Conservation (phyloP, 192 early-diverging fungal species). For the Coemansia sp. region DNA sequence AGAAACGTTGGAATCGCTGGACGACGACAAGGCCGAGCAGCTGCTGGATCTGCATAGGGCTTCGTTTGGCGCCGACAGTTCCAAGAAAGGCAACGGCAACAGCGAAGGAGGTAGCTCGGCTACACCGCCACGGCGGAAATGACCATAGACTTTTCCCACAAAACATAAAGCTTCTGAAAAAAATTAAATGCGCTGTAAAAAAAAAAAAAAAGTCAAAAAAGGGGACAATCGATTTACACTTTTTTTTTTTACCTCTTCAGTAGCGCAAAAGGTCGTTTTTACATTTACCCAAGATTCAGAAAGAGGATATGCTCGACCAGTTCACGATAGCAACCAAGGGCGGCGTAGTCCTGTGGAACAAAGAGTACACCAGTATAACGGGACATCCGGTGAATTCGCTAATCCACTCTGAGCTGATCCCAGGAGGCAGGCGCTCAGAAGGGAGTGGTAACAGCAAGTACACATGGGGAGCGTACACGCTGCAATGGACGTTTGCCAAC, state of each 20-base stretch:
- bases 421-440: conserved; percentile 58
- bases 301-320: conserved; percentile 75
- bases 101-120: not conserved
- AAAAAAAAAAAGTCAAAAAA: not conserved
- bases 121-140: conserved; percentile 12
- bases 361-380: conserved; percentile 62
- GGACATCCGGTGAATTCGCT: conserved; percentile 72
- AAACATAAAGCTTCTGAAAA: not conserved
- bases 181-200: not conserved
- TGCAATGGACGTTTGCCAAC: conserved; percentile 84
- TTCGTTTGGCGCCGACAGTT: conserved; percentile 8
- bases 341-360: conserved; percentile 86
- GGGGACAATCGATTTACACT: no score
- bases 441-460: conserved; percentile 56
- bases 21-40: conserved; percentile 56
- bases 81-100: not conserved
- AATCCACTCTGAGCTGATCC: conserved; percentile 78
- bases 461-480: conserved; percentile 62
- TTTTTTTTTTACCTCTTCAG: no score
- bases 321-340: conserved; percentile 84
- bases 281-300: not conserved
- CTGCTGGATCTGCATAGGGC: conserved; percentile 50
- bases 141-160: not conserved
- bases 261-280: no score
- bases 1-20: conserved; percentile 35